phyloP scores from a whole-genome alignment of 495 filamentous ascomycete species.

The Massariosphaeria phaeospora region DNA sequence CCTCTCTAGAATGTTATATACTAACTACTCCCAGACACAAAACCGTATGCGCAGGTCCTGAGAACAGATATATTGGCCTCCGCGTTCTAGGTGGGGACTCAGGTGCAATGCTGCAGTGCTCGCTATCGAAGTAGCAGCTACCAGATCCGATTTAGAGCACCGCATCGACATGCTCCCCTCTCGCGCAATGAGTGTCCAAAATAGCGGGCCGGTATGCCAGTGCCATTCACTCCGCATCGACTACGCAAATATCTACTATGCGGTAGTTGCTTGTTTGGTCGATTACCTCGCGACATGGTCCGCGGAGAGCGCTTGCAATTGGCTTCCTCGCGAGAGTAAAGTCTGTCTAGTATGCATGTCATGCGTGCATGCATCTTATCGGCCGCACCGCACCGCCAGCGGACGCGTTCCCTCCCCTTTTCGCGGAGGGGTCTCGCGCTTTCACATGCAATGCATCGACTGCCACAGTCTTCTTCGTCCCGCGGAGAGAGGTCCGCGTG shows the following conservation, averaged over 20 bases:
- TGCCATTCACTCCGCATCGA: constrained; percentile 32
- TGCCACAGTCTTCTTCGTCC: too few relatives aligned
- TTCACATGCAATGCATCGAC: too few relatives aligned
- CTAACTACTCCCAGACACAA: constrained; percentile 42
- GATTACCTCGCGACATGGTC: not conserved
- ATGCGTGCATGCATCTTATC: too few relatives aligned
- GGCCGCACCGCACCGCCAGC: too few relatives aligned
- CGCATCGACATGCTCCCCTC: constrained; percentile 21
- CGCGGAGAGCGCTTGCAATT: too few relatives aligned
- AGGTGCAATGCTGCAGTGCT: constrained; percentile 35
- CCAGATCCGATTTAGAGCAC: constrained; percentile 33
- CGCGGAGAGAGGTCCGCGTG: too few relatives aligned
- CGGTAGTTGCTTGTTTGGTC: constrained; percentile 2
- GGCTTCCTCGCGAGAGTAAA: too few relatives aligned
- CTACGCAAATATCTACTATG: constrained; percentile 33
- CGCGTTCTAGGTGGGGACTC: constrained; percentile 55
- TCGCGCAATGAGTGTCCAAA: not conserved
- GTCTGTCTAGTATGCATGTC: too few relatives aligned
- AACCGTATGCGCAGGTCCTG: constrained; percentile 52
- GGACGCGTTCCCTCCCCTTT: too few relatives aligned
- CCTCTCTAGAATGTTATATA: not conserved
- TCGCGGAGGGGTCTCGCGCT: too few relatives aligned
- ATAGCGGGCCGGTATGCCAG: not conserved
- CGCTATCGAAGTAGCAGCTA: constrained; percentile 35
- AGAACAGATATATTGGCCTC: constrained; percentile 57